Evolutionary conservation across 306 rosid genomes (phyloP).

Genomic region (Bauhinia variegata): DNA sequence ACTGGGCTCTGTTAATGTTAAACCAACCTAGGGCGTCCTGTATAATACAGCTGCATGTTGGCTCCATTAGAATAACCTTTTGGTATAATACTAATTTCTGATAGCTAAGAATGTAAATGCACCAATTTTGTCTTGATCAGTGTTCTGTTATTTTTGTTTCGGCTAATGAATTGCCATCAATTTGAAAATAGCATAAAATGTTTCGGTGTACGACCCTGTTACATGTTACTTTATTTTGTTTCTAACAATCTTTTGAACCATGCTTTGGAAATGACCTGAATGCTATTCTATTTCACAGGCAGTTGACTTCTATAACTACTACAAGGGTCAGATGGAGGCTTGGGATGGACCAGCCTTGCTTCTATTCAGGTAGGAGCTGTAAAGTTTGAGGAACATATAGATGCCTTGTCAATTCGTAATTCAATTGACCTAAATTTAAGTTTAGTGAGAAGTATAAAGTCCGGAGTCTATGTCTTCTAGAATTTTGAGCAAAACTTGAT

Average conservation of each 20-base stretch:
- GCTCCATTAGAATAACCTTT: no score
- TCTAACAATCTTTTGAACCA: conserved; percentile 23
- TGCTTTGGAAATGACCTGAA: conserved; percentile 29
- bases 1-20: no score
- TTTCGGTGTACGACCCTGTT: no score
- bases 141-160: no score
- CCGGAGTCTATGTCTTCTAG: not conserved
- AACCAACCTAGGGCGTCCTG: no score
- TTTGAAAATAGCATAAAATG: no score
- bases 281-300: conserved; percentile 54
- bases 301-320: conserved; percentile 89
- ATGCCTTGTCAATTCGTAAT: conserved; percentile 23
- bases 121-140: no score
- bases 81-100: no score
- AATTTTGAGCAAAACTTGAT: conserved; percentile 16
- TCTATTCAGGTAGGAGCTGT: conserved; percentile 76
- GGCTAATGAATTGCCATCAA: no score
- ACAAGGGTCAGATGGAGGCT: conserved; percentile 99
- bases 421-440: conserved; percentile 15
- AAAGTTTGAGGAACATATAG: conserved; percentile 20
- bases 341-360: conserved; percentile 99
- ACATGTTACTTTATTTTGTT: conserved; percentile 19
- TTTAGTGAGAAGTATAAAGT: not conserved
- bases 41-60: no score
- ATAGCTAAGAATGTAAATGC: no score